These are phyloP conservation scores for Hevea brasiliensis DNA, from an alignment of 345 rosid genomes.

Conservation along the genomic window DNA sequence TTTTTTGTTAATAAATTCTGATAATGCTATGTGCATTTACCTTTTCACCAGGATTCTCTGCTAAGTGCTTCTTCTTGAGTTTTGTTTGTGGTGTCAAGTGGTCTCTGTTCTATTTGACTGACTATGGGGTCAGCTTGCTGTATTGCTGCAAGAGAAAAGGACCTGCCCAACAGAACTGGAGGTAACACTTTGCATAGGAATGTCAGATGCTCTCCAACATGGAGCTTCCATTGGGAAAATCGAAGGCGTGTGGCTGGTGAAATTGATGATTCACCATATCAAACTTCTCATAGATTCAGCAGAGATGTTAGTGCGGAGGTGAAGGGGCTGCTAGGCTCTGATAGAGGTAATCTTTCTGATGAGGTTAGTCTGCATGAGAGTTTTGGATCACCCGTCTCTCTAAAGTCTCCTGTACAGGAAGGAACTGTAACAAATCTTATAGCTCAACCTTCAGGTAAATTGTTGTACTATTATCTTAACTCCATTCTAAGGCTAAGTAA, in stretches of 20 bases:
- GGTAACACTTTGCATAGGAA: conserved; percentile 47
- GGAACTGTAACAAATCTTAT: conserved; percentile 37
- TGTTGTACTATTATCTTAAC: neutral
- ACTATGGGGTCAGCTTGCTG: conserved; percentile 96
- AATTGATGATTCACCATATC: conserved; percentile 59
- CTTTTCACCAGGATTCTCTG: conserved; percentile 13
- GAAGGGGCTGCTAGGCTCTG: conserved; percentile 55
- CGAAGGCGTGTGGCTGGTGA: conserved; percentile 91
- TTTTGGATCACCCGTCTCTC: conserved; percentile 53
- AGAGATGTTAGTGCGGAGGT: conserved; percentile 51
- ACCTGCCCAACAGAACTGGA: conserved; percentile 35
- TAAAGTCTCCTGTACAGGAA: conserved; percentile 48
- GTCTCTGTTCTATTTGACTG: conserved; percentile 8
- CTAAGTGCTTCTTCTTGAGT: conserved; percentile 8
- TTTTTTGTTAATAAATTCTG: neutral
- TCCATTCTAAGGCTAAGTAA: neutral
- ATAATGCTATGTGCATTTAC: neutral
- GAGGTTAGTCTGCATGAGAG: conserved; percentile 49
- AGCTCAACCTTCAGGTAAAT: conserved; percentile 55
- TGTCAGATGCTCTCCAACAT: conserved; percentile 75
- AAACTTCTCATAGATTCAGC: conserved; percentile 45
- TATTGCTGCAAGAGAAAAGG: conserved; percentile 66
- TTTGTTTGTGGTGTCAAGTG: conserved; percentile 12
- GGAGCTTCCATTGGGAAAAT: conserved; percentile 89
- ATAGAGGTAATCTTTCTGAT: conserved; percentile 53